Evolutionary conservation across 352 stramenopile species (phyloP), one percentile per base, ranked within the genome.

Genomic region (Pythium aristosporum): DNA sequence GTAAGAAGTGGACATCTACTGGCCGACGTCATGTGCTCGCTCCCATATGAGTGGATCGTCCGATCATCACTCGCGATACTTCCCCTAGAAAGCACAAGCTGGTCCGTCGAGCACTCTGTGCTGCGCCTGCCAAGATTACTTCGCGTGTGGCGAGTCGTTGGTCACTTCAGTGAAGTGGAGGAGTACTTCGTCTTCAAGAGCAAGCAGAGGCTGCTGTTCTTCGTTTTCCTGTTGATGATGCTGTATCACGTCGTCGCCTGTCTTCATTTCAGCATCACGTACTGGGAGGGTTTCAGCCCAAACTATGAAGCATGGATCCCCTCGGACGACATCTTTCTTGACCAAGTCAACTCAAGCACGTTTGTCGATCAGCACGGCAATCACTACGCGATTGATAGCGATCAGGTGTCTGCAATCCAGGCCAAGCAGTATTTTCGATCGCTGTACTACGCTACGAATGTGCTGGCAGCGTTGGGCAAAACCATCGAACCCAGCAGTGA

Each of bases 401-500:
- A 54, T 2, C 48, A 73, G 32, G 55, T 85, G 2, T 42, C 62
- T 12, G 37, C 56, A 4, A 82, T 87, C 23, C 64, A 74, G 18
- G 66, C 72, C 86, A 85, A 60, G 12, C 76, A 89, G 57, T 89
- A 87, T 41, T 89, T 89, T 23, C 65, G 80, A 21, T 85, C 80
- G 15, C 58, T 89, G 9, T 89, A 84, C 57, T 89, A 85, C 36
- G 78, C 80, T 7, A 71, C 76, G 12, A 85, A 88, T 44, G 80
- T 89, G 9, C 65, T 89, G 5, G 74, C 76, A 0, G 80, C 73
- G 1, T 42, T 89, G 2, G 78, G 80, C 7, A 65, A 55, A 11
- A 72, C 79, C 0, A 77, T 88, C 1, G 82, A 90, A 41, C 82
- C 82, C 3, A 71, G 53, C 0, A 88, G 68, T 18, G 69, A 89